Evolutionary conservation across 306 rosid species (phyloP).

Genomic region (Castanospermum australe): DNA sequence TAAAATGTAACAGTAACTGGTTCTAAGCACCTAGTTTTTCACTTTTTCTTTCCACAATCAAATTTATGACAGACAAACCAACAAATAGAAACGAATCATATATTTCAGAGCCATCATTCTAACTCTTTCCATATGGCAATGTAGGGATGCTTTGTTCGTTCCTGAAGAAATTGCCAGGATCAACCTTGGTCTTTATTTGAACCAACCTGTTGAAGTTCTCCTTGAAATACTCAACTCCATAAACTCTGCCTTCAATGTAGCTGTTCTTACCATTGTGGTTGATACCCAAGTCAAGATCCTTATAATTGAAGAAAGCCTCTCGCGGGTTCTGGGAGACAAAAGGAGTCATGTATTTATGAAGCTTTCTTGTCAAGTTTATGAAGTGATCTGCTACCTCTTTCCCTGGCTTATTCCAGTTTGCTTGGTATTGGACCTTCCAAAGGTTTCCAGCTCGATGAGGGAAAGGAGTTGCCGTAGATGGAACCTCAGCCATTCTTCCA

Average conservation of each 20-base stretch:
- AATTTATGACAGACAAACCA: neutral
- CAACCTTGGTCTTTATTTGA: conserved; percentile 57
- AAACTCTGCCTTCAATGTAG: conserved; percentile 46
- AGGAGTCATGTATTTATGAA: conserved; percentile 63
- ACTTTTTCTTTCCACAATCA: neutral
- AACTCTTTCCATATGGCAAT: neutral
- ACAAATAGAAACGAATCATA: neutral
- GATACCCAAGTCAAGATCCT: conserved; percentile 70
- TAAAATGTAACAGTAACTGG: neutral
- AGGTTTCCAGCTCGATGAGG: conserved; percentile 69
- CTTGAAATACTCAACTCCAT: conserved; percentile 66
- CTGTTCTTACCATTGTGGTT: conserved; percentile 54
- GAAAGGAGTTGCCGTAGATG: conserved; percentile 50
- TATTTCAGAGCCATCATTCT: neutral
- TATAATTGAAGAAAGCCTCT: conserved; percentile 63
- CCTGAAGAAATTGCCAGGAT: conserved; percentile 66
- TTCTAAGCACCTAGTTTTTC: neutral
- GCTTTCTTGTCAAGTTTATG: conserved; percentile 43
- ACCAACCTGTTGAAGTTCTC: conserved; percentile 67
- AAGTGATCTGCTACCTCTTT: conserved; percentile 31
- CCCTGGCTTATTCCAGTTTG: conserved; percentile 58
- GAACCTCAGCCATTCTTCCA: conserved; percentile 68
- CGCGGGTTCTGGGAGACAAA: conserved; percentile 66
- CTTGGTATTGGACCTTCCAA: conserved; percentile 73
- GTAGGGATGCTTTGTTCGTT: conserved; percentile 76